phyloP scores from a whole-genome alignment of 2,329 filamentous ascomycete species.

The Fusarium pseudoanthophilum region DNA sequence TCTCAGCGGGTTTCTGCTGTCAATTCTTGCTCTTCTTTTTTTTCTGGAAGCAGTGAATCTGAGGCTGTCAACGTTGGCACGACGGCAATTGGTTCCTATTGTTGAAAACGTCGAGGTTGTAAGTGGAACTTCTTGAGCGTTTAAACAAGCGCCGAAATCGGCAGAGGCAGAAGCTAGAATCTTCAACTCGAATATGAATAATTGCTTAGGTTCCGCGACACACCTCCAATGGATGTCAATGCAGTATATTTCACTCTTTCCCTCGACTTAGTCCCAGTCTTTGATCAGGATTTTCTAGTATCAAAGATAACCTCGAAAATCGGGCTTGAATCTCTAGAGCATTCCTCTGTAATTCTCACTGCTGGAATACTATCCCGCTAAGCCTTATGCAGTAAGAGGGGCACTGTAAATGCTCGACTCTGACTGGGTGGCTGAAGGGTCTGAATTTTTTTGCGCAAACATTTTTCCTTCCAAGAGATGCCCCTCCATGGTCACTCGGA shows the following conservation, averaged over 20 bases:
- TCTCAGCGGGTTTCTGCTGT: neutral
- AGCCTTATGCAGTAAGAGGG: constrained; percentile 48
- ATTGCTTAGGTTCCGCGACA: neutral
- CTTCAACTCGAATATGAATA: neutral
- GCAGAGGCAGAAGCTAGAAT: constrained; percentile 8
- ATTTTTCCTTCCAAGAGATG: constrained; percentile 34
- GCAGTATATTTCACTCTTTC: neutral
- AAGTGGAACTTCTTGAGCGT: constrained; percentile 14
- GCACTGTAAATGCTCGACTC: constrained; percentile 31
- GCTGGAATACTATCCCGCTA: constrained; percentile 34
- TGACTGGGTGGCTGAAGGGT: constrained; percentile 39
- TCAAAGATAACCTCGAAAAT: neutral
- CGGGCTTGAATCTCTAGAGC: neutral
- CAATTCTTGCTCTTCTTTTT: neutral
- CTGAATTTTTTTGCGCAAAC: constrained; percentile 37
- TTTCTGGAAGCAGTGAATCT: constrained; percentile 13
- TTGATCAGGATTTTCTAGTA: neutral
- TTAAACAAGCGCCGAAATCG: constrained; percentile 13
- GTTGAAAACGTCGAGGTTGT: neutral
- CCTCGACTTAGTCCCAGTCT: neutral
- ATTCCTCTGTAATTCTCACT: constrained; percentile 3
- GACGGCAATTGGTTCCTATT: neutral
- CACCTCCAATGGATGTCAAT: too few species aligned
- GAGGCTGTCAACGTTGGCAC: neutral
- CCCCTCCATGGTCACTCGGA: constrained; percentile 38